Evolutionary conservation across 345 rosid species (phyloP).

Genomic region (Acer negundo): DNA sequence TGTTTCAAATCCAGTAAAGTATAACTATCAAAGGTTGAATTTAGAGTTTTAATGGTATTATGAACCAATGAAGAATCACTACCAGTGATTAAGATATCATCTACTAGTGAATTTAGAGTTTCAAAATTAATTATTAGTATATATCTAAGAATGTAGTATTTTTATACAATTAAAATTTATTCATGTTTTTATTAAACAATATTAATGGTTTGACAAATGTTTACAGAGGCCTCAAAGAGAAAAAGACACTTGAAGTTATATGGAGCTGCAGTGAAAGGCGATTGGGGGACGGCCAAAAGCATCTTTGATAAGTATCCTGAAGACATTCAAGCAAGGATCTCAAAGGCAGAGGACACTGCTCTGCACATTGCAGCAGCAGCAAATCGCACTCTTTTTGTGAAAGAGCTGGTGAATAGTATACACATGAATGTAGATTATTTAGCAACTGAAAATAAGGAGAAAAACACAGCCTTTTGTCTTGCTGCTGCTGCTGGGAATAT

Average conservation of each 20-base stretch:
- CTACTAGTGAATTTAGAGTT: too few species aligned
- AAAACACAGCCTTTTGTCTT: constrained; percentile 13
- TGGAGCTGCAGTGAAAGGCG: constrained; percentile 16
- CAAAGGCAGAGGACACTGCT: constrained; percentile 12
- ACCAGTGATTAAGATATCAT: too few species aligned
- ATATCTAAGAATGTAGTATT: too few species aligned
- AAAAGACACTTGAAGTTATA: background rate
- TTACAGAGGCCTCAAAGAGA: constrained; percentile 5
- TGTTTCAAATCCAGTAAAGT: too few species aligned
- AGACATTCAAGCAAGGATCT: background rate
- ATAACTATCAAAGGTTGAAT: too few species aligned
- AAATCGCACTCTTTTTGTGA: background rate
- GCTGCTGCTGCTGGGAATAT: constrained; percentile 15
- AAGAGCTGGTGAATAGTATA: background rate
- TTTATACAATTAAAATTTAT: too few species aligned
- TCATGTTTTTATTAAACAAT: too few species aligned
- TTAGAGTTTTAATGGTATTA: too few species aligned
- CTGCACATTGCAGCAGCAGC: constrained; percentile 28
- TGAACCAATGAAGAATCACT: too few species aligned
- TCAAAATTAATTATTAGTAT: too few species aligned
- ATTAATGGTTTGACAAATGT: background rate
- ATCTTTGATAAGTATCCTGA: background rate
- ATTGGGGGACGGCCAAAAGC: background rate
- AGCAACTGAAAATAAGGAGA: background rate
- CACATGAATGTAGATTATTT: background rate